Base-by-base conservation (phyloP, 139 green algal species). In the Tetradesmus obliquus region DNA sequence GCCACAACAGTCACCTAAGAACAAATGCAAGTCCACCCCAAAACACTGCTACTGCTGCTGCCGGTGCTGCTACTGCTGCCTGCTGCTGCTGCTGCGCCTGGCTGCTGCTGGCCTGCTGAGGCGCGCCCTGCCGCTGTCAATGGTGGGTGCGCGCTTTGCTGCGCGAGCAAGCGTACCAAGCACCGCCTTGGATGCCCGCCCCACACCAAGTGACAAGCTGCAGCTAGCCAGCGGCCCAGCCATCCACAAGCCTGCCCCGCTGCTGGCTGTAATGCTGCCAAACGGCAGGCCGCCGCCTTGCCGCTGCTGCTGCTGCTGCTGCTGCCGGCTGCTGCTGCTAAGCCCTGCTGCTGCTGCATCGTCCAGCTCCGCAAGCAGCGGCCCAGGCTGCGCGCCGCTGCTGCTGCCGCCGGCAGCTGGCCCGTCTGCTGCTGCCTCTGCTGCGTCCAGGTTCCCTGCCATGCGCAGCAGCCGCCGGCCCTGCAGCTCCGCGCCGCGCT, bases 401-500 rank as follows among this genome's bases (percentile, higher is more conserved):
- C 76, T 55, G 58, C 72, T n/a, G 55, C 86, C 88, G 81, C 91
- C 72, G 51, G 84, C 19, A 72, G 89, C n/a, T 69, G 22, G 10
- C 54, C 57, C 88, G 4, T 53, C 86, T 12, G 57, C 69, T 20
- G 32, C 79, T 55, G 57, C 90, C 84, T 91, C 91, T 55, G 54
- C 88, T 19, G 74, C 91, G 13, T 88, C 76, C 55, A 91, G 62
- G 6, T 74, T 84, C 12, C 90, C 92, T 15, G 90, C 90, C 90
- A 95, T 96, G 79, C 95, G 91, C 12, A 80, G 86, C 92, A 96
- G 69, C 85, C 81, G 90, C 66, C 93, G 92, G 60, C 89, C 90
- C 71, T 94, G 95, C 66, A 97, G 91, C 94, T 95, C 93, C 24
- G 93, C 55, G 3, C 91, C 96, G 84, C 93, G 72, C 85, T 91